Base-by-base conservation (phyloP, 768 basidiomycete genomes). In the Pleurotus platypus region DNA sequence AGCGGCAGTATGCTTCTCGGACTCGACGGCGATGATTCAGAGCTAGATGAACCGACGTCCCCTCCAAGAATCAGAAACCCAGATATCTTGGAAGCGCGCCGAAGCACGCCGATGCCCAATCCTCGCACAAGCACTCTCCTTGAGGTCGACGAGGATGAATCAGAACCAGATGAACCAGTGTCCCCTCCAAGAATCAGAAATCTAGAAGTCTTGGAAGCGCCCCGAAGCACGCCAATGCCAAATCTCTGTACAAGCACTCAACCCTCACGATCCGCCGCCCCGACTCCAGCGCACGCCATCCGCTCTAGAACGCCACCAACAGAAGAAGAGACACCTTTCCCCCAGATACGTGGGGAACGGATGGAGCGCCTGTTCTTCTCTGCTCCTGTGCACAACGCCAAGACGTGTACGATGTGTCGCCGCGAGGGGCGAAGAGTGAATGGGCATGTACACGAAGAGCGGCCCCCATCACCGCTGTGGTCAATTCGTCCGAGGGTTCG, bases 301-400 rank as follows among this genome's bases (percentile, higher is more conserved):
- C 63, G 61, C 38, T 49, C 59, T 49, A 51, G 48, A 37, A 61
- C 35, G 40, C 45, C 13, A 24, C 59, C 50, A 24, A 48, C 57
- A 49, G 51, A 55, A 58, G 61, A 58, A 46, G 76, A 74, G 24
- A 78, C 84, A 0, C 86, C 90, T 1, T 93, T 97, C 74, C 94
- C 94, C 0, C 82, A 85, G 58, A 94, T 94, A 46, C 83, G 89
- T 18, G 92, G 90, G 7, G 83, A 83, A 45, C 84, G 81, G 43
- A 78, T 93, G 39, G 92, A 96, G 66, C 78, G 81, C 0, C 70
- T 94, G 50, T 94, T 95, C 73, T 92, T 91, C 70, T 84, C 85
- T 46, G 84, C 87, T 1, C 87, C 89, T 2, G 84, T 84, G 45
- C 92, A 94, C 61, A 83, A 92, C 61, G 76, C 80, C 16, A 77